Evolutionary conservation across 441 rosid genomes (phyloP).

Genomic region (Populus hybrid): DNA sequence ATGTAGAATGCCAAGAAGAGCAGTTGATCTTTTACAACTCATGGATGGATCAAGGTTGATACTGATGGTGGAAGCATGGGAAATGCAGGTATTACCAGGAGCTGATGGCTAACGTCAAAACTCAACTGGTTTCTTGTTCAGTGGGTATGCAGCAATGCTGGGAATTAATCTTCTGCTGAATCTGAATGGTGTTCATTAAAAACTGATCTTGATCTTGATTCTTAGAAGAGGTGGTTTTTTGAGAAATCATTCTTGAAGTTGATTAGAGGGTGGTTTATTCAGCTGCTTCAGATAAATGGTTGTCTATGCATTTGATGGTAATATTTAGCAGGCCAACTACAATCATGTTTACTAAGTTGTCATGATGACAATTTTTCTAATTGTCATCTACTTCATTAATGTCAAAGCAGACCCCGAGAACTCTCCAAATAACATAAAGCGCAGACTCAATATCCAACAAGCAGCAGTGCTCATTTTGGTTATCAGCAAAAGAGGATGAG

Average conservation of each 20-base stretch:
- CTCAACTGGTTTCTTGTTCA: neutral
- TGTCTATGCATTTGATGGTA: neutral
- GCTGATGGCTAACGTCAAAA: neutral
- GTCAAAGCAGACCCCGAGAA: neutral
- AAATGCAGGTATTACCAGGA: neutral
- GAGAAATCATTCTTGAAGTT: neutral
- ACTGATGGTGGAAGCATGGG: neutral
- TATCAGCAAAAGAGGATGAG: neutral
- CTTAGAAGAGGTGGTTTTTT: neutral
- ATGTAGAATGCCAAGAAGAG: neutral
- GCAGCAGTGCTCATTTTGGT: neutral
- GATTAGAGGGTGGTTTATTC: neutral
- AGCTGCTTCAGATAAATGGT: neutral
- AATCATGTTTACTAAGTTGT: neutral
- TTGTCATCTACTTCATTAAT: neutral
- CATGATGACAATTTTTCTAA: neutral
- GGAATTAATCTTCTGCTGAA: neutral
- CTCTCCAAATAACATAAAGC: neutral
- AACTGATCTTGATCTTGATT: neutral
- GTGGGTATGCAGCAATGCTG: neutral
- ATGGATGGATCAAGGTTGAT: neutral
- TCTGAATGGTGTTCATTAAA: neutral
- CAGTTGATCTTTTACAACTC: neutral
- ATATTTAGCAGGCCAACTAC: neutral
- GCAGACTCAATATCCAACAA: neutral